Evolutionary conservation across 208 protist genomes (phyloP), one percentile per base, ranked within the genome.

Genomic region (Trypanosoma vivax): DNA sequence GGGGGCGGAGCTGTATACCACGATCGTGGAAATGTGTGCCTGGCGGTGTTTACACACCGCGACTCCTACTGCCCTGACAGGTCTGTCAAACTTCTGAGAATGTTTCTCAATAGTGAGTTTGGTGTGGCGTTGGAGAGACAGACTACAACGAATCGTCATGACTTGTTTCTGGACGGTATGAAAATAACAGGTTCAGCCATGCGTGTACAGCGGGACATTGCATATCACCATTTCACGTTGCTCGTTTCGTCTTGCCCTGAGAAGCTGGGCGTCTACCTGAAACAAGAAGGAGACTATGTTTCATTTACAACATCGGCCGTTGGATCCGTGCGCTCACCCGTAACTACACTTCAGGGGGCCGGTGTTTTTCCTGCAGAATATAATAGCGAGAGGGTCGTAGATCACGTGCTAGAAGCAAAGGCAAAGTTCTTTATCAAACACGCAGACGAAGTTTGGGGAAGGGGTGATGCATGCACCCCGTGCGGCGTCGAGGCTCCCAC

Each of bases 131-230:
- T 67, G 2, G 39, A 61, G 3, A 51, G 77, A 4, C 33, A 90
- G 10, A 92, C 76, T 0, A 82, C 83, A 27, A 90, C 82, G 1
- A 57, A 46, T 18, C 72, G 88, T 23, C 60, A 88, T 63, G 88
- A 94, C 50, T 53, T 94, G 7, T 94, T 90, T 47, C 54, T 94
- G 0, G 83, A 92, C 47, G 76, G 67, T 4, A 73, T 55, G 41
- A 94, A 94, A 60, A 89, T 94, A 35, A 89, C 79, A 0, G 88
- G 88, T 0, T 92, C 83, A 0, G 88, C 88, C 1, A 94, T 94
- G 88, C 88, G 88, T 4, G 79, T 94, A 42, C 82, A 90, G 61
- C 65, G 79, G 0, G 75, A 82, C 52, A 79, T 90, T 34, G 76
- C 83, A 1, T 82, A 79, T 39, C 88, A 94, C 43, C 88, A 94